Percentiles rank a stretch among this genome's conserved stretches.
phyloP scores from a whole-genome alignment of 2,329 filamentous ascomycete genomes.

The Monilinia aucupariae region DNA sequence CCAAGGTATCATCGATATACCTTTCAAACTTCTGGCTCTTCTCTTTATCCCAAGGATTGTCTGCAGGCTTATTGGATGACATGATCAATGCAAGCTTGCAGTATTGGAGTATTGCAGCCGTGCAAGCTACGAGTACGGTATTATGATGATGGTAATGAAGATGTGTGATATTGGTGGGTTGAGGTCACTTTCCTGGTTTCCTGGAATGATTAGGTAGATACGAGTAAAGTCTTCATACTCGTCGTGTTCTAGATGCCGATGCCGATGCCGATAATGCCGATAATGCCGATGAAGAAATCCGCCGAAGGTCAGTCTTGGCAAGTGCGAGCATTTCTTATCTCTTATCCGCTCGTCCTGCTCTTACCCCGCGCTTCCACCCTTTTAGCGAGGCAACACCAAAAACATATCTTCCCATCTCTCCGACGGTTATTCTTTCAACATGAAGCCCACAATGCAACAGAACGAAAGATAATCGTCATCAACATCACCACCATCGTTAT shows the following conservation, averaged over 20 bases:
- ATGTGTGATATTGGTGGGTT: neutral
- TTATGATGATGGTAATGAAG: neutral
- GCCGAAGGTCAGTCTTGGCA: neutral
- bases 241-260: neutral
- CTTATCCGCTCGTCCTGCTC: neutral
- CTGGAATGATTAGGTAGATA: too few relatives aligned
- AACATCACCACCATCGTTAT: neutral
- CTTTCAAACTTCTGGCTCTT: slow-evolving; percentile 59
- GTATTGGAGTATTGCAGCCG: too few relatives aligned
- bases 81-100: slow-evolving; percentile 20
- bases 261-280: neutral
- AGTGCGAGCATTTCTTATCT: neutral
- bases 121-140: too few relatives aligned
- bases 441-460: slow-evolving; percentile 9
- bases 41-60: slow-evolving; percentile 50
- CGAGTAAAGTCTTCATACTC: too few relatives aligned
- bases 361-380: neutral
- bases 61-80: slow-evolving; percentile 32
- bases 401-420: neutral
- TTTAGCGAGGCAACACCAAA: neutral
- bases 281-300: neutral
- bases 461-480: neutral
- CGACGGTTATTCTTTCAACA: neutral
- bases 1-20: slow-evolving; percentile 38
- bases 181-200: neutral